Percentiles rank a stretch among this genome's conserved stretches.
These are phyloP conservation scores for Xylariales sp. DNA, from an alignment of 2,329 filamentous ascomycete species.

Conservation along the genomic window DNA sequence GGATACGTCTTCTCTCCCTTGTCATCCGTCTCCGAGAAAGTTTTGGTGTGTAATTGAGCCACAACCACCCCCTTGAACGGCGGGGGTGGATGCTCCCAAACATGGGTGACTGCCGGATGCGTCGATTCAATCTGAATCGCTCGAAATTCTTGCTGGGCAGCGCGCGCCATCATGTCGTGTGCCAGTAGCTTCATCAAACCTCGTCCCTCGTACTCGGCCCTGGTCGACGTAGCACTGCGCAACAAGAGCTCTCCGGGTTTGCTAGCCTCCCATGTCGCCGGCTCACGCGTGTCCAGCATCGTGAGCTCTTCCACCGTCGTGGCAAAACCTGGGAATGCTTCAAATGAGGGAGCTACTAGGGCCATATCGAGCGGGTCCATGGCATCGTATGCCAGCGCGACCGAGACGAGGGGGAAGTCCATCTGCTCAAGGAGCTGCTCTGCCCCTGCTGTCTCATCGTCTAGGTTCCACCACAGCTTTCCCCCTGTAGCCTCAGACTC, in stretches of 20 bases:
- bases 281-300: background rate
- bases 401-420: background rate
- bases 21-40: background rate
- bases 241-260: background rate
- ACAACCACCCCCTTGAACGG: background rate
- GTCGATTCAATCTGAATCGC: constrained; percentile 42
- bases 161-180: background rate
- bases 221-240: background rate
- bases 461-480: background rate
- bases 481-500: background rate
- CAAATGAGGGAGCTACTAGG: background rate
- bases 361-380: background rate
- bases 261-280: background rate
- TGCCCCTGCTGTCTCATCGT: background rate
- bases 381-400: background rate
- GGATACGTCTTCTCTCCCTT: background rate
- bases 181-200: background rate
- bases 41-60: background rate
- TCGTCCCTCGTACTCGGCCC: background rate
- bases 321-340: too few relatives aligned
- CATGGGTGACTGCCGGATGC: constrained; percentile 19
- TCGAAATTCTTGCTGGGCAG: background rate
- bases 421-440: background rate
- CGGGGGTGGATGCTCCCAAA: background rate
- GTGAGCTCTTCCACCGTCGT: background rate